Evolutionary conservation across 192 early-diverging fungal genomes (phyloP).

Genomic region (Coemansia sp.): DNA sequence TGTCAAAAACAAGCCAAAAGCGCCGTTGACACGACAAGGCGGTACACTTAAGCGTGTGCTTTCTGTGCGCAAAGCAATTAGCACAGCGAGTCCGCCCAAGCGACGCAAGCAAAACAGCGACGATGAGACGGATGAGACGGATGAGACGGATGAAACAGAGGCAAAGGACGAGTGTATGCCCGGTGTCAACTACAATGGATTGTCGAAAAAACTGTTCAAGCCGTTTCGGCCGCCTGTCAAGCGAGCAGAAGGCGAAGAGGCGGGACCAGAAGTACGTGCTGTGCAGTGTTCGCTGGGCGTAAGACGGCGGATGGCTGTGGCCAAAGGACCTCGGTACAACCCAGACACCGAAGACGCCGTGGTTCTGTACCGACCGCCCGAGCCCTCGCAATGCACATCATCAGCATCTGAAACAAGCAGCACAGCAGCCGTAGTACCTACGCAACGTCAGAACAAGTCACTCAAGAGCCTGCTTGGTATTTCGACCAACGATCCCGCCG

Average conservation of each 20-base stretch:
- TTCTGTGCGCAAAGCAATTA: slow-evolving; percentile 32
- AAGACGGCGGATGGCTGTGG: slow-evolving; percentile 50
- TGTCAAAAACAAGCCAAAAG: slow-evolving; percentile 14
- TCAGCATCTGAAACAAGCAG: background rate
- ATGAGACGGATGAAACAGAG: slow-evolving; percentile 7
- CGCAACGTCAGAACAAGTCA: slow-evolving; percentile 30
- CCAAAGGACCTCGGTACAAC: slow-evolving; percentile 72
- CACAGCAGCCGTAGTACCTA: background rate
- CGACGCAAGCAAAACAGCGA: slow-evolving; percentile 8
- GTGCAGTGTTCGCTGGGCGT: slow-evolving; percentile 55
- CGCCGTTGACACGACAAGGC: background rate
- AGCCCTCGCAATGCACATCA: slow-evolving; percentile 27
- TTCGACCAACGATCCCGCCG: slow-evolving; percentile 14
- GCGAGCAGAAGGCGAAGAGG: slow-evolving; percentile 1
- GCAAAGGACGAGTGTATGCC: slow-evolving; percentile 33
- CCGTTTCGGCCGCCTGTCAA: slow-evolving; percentile 47
- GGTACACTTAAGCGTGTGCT: slow-evolving; percentile 34
- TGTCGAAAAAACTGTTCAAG: slow-evolving; percentile 49
- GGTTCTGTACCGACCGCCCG: slow-evolving; percentile 76
- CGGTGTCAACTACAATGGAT: slow-evolving; percentile 52
- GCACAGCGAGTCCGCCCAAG: slow-evolving; percentile 5
- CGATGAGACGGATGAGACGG: slow-evolving; percentile 5
- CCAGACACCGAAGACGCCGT: slow-evolving; percentile 81
- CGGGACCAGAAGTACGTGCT: background rate
- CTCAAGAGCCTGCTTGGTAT: slow-evolving; percentile 56